Evolutionary conservation across 169 alveolate genomes (phyloP).

Genomic region (Plasmodium gallinaceum): DNA sequence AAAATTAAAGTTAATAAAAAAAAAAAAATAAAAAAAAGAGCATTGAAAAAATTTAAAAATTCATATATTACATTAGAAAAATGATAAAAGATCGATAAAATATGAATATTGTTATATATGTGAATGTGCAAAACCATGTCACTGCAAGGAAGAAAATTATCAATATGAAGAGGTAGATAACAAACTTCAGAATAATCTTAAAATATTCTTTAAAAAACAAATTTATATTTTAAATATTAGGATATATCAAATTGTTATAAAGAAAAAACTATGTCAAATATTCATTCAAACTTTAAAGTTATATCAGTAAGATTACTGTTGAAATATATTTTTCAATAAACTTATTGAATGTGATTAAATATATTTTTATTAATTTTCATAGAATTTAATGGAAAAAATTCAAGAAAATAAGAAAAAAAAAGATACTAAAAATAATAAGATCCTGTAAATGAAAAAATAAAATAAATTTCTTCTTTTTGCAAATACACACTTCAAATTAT

Average conservation of each 20-base stretch:
- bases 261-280: conserved; percentile 35
- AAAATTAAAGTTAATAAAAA: too few species aligned
- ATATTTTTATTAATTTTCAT: not conserved
- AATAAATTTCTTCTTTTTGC: not conserved
- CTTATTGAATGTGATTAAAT: not conserved
- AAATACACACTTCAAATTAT: conserved; percentile 5
- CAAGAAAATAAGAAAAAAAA: conserved; percentile 36
- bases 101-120: conserved; percentile 62
- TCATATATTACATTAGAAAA: conserved; percentile 8
- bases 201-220: not conserved
- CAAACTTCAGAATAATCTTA: not conserved
- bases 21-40: not conserved
- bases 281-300: conserved; percentile 43
- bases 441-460: conserved; percentile 4
- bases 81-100: conserved; percentile 12
- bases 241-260: conserved; percentile 32
- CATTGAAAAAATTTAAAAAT: not conserved
- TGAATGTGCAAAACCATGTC: conserved; percentile 57
- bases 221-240: conserved; percentile 17
- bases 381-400: conserved; percentile 47
- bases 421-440: not conserved
- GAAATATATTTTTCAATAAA: too few species aligned
- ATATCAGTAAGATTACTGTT: conserved; percentile 18
- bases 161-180: conserved; percentile 33
- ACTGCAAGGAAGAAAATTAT: conserved; percentile 26